Base-by-base conservation (phyloP, 352 stramenopile genomes). In the Globisporangium carolinianum region DNA sequence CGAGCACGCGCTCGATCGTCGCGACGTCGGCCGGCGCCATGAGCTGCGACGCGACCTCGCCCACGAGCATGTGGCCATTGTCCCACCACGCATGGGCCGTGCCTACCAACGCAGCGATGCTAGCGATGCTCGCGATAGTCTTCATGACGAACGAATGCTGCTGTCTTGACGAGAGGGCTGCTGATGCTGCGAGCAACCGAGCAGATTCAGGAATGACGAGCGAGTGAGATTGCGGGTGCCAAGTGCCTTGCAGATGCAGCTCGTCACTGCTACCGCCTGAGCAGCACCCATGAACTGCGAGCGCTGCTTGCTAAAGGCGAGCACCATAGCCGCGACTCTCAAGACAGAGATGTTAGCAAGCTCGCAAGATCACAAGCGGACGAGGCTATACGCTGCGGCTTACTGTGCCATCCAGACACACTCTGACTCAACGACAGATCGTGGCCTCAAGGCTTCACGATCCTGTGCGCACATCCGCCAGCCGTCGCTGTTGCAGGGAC, bases 41-140 rank as follows among this genome's bases (percentile, higher is more conserved):
- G 51, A 81, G 69, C 56, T 86, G 71, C 52, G 67, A 69, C 53
- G 77, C 73, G 37, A 84, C 67, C 35, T 87, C 59, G 4, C 72
- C 70, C 9, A 83, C 71, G 17, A 84, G 59, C 77, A 86, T 84
- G 71, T 87, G 77, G 45, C 73, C 75, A 36, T 82, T 84, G 64
- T 87, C 77, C 77, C 77, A 87, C 75, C 75, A 86, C 38, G 38
- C 41, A 5, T 45, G 41, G 41, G 41, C 41, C 4, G 6, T 45
- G 41, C 41, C 41, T 5, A 45, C 9, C 9, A 45, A 12, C 41
- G 10, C 41, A 45, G 41, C 41, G 41, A 45, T 45, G 41, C 41
- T 45, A 2, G 15, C 41, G 41, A 45, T 45, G 10, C 41, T 45
- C 9, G 41, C 10, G 41, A 12, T 12, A 12, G 41, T 45, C 41